Evolutionary conservation across 2,329 filamentous ascomycete species (phyloP).

Genomic region (Parascedosporium putredinis): DNA sequence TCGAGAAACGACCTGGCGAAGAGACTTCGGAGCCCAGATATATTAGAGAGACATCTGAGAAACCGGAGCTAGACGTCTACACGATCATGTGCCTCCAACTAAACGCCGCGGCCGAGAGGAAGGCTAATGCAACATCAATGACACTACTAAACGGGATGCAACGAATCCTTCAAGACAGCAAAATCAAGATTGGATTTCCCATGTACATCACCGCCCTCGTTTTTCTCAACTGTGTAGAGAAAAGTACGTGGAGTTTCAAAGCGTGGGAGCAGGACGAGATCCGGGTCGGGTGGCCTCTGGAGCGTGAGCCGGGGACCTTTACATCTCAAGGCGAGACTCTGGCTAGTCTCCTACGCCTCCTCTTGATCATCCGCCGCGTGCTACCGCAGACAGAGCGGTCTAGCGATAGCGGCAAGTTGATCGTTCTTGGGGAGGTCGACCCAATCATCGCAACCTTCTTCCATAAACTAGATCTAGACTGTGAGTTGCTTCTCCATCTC

Average conservation of each 20-base stretch:
- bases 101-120: conserved; percentile 53
- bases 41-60: conserved; percentile 37
- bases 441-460: conserved; percentile 41
- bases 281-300: conserved; percentile 50
- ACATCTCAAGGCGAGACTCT: conserved; percentile 49
- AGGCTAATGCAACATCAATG: conserved; percentile 49
- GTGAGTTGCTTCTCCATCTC: conserved; percentile 34
- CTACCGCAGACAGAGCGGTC: conserved; percentile 41
- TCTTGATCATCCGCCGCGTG: conserved; percentile 49
- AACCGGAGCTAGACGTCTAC: conserved; percentile 45
- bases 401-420: conserved; percentile 34
- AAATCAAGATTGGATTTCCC: conserved; percentile 47
- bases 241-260: conserved; percentile 59
- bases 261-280: conserved; percentile 55
- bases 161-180: conserved; percentile 49
- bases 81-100: conserved; percentile 54
- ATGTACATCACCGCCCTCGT: conserved; percentile 53
- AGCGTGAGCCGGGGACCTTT: conserved; percentile 43
- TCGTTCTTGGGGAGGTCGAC: conserved; percentile 33
- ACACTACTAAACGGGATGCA: conserved; percentile 50
- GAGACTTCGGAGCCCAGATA: conserved; percentile 27
- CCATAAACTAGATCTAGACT: conserved; percentile 43
- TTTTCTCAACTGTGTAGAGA: conserved; percentile 56
- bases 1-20: conserved; percentile 33
- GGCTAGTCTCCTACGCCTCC: conserved; percentile 49